Percentiles rank a stretch among this genome's conserved stretches.
These are phyloP conservation scores for Psilocybe cyanescens DNA, from an alignment of 768 basidiomycete species.

Conservation along the genomic window DNA sequence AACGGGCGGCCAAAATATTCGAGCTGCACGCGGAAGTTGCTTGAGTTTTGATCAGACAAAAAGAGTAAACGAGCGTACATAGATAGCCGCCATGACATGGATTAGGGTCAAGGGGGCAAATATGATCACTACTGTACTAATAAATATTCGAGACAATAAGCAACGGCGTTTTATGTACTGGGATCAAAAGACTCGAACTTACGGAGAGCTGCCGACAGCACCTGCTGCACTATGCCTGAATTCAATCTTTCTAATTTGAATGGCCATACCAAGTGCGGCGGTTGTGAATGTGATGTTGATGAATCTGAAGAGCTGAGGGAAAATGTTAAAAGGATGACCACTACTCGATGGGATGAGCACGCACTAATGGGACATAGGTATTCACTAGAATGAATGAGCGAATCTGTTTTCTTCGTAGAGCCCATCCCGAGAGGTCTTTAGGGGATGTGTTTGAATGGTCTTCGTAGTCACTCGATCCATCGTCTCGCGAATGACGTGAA, in stretches of 20 bases:
- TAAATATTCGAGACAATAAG: constrained; percentile 1
- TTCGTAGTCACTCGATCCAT: constrained; percentile 29
- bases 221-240: constrained; percentile 55
- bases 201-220: constrained; percentile 84
- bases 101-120: constrained; percentile 83
- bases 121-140: constrained; percentile 80
- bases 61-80: constrained; percentile 51
- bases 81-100: constrained; percentile 86
- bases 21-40: constrained; percentile 47
- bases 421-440: constrained; percentile 33
- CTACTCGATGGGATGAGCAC: constrained; percentile 22
- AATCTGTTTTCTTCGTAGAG: constrained; percentile 47
- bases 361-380: constrained; percentile 77
- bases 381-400: constrained; percentile 75
- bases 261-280: constrained; percentile 77
- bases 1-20: constrained; percentile 93
- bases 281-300: constrained; percentile 85
- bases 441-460: constrained; percentile 28
- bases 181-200: constrained; percentile 29
- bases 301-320: constrained; percentile 74
- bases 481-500: constrained; percentile 27
- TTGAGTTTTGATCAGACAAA: constrained; percentile 17
- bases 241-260: constrained; percentile 71
- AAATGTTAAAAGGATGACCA: constrained; percentile 7
- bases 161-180: not conserved